Conservation (phyloP, 2,329 filamentous ascomycete species). For the Apiospora rasikravindrae region DNA sequence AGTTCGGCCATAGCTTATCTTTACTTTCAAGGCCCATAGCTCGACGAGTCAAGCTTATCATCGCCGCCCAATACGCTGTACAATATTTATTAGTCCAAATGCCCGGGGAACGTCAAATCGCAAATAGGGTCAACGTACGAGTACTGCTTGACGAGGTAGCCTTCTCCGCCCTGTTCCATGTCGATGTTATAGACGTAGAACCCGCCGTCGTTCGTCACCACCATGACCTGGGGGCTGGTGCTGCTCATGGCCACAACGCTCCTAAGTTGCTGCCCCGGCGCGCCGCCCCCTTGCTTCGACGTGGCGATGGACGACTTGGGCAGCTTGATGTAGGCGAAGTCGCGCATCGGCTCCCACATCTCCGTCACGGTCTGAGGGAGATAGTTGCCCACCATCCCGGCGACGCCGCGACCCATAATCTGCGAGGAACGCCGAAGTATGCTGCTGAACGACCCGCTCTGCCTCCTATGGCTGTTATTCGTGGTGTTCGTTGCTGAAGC, state of each 20-base stretch:
- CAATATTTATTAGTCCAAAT: not conserved
- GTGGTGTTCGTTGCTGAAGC: slow-evolving; percentile 28
- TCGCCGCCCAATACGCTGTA: slow-evolving; percentile 18
- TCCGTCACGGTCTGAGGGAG: slow-evolving; percentile 92
- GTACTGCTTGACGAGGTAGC: slow-evolving; percentile 87
- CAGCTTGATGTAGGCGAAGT: slow-evolving; percentile 96
- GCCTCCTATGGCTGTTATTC: slow-evolving; percentile 47
- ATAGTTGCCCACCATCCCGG: slow-evolving; percentile 88
- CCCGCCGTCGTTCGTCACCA: slow-evolving; percentile 92
- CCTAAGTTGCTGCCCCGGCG: slow-evolving; percentile 59
- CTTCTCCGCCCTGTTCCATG: slow-evolving; percentile 92
- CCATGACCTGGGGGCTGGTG: slow-evolving; percentile 95
- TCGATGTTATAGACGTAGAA: slow-evolving; percentile 97
- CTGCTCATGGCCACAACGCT: slow-evolving; percentile 98
- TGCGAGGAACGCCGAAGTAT: slow-evolving; percentile 95
- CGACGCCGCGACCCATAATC: slow-evolving; percentile 87
- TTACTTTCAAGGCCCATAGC: slow-evolving; percentile 11
- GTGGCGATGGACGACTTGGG: slow-evolving; percentile 61
- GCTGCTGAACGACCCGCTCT: slow-evolving; percentile 82
- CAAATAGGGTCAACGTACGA: slow-evolving; percentile 66
- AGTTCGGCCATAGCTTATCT: not conserved
- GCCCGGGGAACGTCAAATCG: not conserved
- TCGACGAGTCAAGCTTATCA: slow-evolving; percentile 20
- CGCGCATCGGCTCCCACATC: slow-evolving; percentile 94
- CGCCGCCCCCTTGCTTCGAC: slow-evolving; percentile 31